Base-by-base conservation (phyloP, 805 yeast species). In the Helenozyma rhizophorensis region DNA sequence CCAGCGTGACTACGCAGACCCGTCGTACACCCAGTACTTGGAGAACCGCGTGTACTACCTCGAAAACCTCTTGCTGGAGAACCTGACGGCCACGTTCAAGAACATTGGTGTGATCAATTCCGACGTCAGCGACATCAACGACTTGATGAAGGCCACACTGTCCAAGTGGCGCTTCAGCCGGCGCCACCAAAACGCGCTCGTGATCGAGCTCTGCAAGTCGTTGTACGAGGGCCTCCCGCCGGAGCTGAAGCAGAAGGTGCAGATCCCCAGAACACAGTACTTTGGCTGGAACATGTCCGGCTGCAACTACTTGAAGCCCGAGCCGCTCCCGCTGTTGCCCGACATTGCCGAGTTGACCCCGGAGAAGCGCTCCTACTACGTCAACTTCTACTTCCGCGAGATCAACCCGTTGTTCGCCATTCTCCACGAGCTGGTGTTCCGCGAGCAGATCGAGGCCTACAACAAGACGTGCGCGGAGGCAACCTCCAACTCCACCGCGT, bases 271-370 rank as follows among this genome's bases (percentile, higher is more conserved):
- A 28, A 58, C 67, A n/a, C 81, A 78, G 47, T 71, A 66, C 31
- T 78, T 74, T 45, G 83, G 81, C 11, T 78, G 83, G 83, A 78
- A 78, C 48, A 58, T 77, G 73, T 60, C 71, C n/a, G 83, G 83
- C 1, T 66, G 66, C 18, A 71, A 69, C 45, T 78, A 74, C 46
- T 40, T 76, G 13, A 37, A 39, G 17, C 48, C 56, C 4, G 64
- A 60, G 18, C 41, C 36, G 9, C 42, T 66, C 23, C 72, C 72
- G 14, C 53, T 48, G 2, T 34, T 50, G 9, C 66, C 70, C 1
- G 54, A 50, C 3, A 37, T 56, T 28, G n/a, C 15, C 11, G 33
- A 12, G 4, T 15, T 38, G 10, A 14, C 37, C 5, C 25, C 16
- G 9, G 32, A 31, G 19, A 18, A 28, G 7, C 32, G 39, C 10